Conservation (phyloP, 345 rosid species). For the Hibiscus mutabilis region DNA sequence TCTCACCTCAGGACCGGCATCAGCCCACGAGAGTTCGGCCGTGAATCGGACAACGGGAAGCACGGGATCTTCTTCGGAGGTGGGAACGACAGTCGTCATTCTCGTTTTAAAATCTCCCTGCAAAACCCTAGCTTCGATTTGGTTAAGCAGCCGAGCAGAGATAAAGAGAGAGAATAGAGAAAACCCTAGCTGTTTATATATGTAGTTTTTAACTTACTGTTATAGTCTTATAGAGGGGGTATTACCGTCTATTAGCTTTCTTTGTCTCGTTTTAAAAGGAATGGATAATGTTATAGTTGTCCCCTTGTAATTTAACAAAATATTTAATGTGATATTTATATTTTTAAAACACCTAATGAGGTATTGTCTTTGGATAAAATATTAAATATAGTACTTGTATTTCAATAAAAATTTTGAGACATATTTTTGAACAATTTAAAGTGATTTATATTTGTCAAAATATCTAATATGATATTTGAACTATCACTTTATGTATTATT, state of each 20-base stretch:
- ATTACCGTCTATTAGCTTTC: background rate
- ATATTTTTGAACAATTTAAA: no score
- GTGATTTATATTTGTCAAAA: no score
- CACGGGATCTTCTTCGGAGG: slow-evolving; percentile 88
- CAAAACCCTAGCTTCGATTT: slow-evolving; percentile 11
- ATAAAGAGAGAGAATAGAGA: background rate
- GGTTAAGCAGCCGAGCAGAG: slow-evolving; percentile 27
- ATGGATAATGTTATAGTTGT: no score
- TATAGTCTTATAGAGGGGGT: background rate
- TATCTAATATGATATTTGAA: no score
- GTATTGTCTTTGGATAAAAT: no score
- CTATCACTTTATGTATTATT: no score
- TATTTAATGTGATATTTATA: no score
- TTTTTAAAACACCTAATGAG: no score
- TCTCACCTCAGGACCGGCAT: slow-evolving; percentile 94
- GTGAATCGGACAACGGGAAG: slow-evolving; percentile 90
- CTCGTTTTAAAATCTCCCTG: slow-evolving; percentile 16
- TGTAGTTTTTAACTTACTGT: background rate
- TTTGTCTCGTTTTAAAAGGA: no score
- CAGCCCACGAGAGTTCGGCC: slow-evolving; percentile 92
- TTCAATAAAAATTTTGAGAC: no score
- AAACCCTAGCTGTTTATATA: background rate
- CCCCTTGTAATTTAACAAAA: no score
- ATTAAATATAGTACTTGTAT: no score
- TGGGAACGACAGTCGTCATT: slow-evolving; percentile 88